A percentile compares a stretch with the other conserved stretches of the same genome.
Conservation (phyloP, 495 filamentous ascomycete genomes). For the Parmelia sp. region DNA sequence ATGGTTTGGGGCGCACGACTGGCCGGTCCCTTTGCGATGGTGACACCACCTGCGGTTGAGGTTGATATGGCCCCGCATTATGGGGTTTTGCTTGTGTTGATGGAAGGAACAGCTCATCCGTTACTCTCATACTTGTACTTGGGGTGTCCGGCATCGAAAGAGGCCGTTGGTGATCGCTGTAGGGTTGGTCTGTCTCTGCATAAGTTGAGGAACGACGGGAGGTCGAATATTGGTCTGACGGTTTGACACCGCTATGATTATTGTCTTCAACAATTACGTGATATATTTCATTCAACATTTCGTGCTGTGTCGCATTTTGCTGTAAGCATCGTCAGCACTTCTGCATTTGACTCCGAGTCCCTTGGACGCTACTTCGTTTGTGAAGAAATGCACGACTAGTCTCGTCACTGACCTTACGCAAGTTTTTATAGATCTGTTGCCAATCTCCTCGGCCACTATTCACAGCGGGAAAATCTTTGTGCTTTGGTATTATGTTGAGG, state of each 20-base stretch:
- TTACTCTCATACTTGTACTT: not conserved
- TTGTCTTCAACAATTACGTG: constrained; percentile 65
- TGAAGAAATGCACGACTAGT: not conserved
- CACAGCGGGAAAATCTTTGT: constrained; percentile 50
- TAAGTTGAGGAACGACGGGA: constrained; percentile 6
- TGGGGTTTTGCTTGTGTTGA: not conserved
- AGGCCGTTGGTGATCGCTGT: constrained; percentile 18
- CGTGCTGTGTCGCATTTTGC: constrained; percentile 33
- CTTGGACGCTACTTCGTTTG: not conserved
- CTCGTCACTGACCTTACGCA: constrained; percentile 24
- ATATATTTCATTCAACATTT: constrained; percentile 55
- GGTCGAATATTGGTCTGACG: constrained; percentile 2
- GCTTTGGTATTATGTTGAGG: constrained; percentile 63
- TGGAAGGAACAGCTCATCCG: constrained; percentile 20
- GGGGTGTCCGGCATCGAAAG: constrained; percentile 30
- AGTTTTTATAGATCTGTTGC: constrained; percentile 17
- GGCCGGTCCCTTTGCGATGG: constrained; percentile 39
- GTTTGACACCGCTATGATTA: constrained; percentile 41
- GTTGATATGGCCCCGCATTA: not conserved
- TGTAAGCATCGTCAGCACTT: constrained; percentile 10
- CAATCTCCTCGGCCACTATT: constrained; percentile 16
- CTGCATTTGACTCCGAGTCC: not conserved
- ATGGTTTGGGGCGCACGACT: constrained; percentile 55
- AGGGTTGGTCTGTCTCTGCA: not conserved
- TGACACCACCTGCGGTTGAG: not conserved